Percentiles rank a stretch among this genome's conserved stretches.
These are phyloP conservation scores for Diaporthe eres DNA, from an alignment of 2,329 filamentous ascomycete genomes.

Conservation along the genomic window DNA sequence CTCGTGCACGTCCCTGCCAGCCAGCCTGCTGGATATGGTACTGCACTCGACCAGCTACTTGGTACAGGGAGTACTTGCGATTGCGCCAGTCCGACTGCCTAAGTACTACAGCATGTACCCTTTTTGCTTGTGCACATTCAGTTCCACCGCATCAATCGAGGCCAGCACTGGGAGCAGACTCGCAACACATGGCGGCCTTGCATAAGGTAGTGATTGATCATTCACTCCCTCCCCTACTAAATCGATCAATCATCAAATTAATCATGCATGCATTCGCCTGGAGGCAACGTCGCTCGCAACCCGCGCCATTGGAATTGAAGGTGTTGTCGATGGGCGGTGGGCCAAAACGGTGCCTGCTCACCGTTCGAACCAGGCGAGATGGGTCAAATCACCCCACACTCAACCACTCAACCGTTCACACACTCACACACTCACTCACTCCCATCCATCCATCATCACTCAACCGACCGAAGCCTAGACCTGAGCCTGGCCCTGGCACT, in stretches of 20 bases:
- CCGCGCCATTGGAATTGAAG: background rate
- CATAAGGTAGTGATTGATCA: background rate
- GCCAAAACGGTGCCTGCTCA: background rate
- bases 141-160: constrained; percentile 11
- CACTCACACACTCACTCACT: background rate
- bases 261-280: background rate
- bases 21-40: background rate
- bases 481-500: background rate
- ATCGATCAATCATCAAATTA: background rate
- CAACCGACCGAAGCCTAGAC: background rate
- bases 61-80: background rate
- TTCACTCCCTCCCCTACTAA: background rate
- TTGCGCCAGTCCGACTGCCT: constrained; percentile 20
- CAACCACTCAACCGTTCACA: background rate
- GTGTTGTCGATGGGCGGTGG: background rate
- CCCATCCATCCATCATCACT: background rate
- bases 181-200: background rate
- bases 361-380: constrained; percentile 3
- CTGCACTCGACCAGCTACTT: too few species aligned
- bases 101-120: constrained; percentile 1
- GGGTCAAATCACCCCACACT: background rate
- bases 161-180: background rate
- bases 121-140: too few species aligned
- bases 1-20: background rate
- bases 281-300: background rate